Percentiles rank a stretch among this genome's conserved stretches.
phyloP scores from a whole-genome alignment of 2,329 filamentous ascomycete species.

The Penicillium nordicum region DNA sequence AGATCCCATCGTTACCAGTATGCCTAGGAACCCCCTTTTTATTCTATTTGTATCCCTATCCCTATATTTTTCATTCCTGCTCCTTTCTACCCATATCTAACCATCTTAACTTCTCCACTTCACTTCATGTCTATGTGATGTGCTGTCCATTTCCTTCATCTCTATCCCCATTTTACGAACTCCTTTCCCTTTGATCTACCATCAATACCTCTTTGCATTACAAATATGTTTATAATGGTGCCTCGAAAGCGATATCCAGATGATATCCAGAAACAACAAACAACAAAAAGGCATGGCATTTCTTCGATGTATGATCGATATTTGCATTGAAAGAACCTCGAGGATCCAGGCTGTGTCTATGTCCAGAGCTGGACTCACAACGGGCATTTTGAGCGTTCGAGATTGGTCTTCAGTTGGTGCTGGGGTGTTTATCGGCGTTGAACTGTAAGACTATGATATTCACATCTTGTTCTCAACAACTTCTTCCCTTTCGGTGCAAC shows the following conservation, averaged over 20 bases:
- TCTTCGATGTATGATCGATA: background rate
- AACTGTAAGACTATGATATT: background rate
- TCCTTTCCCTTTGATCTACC: background rate
- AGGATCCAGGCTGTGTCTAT: background rate
- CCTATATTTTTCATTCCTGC: too few relatives aligned
- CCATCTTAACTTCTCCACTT: too few relatives aligned
- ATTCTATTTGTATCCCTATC: background rate
- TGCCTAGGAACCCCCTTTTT: background rate
- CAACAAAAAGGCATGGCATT: background rate
- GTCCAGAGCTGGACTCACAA: background rate
- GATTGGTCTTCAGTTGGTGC: too few relatives aligned
- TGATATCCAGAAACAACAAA: background rate
- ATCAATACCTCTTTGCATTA: background rate
- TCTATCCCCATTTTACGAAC: background rate
- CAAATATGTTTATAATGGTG: background rate
- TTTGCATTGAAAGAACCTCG: background rate
- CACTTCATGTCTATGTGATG: background rate
- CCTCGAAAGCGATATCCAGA: background rate
- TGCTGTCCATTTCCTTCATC: background rate
- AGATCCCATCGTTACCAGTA: background rate
- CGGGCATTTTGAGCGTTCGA: too few relatives aligned
- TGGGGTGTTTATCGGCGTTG: background rate
- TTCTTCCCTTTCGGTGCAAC: too few relatives aligned
- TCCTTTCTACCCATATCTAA: background rate
- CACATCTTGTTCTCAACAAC: too few relatives aligned